A percentile compares a stretch with the other conserved stretches of the same genome.
phyloP scores from a whole-genome alignment of 495 filamentous ascomycete species.

The Hypoxylon cercidicola region DNA sequence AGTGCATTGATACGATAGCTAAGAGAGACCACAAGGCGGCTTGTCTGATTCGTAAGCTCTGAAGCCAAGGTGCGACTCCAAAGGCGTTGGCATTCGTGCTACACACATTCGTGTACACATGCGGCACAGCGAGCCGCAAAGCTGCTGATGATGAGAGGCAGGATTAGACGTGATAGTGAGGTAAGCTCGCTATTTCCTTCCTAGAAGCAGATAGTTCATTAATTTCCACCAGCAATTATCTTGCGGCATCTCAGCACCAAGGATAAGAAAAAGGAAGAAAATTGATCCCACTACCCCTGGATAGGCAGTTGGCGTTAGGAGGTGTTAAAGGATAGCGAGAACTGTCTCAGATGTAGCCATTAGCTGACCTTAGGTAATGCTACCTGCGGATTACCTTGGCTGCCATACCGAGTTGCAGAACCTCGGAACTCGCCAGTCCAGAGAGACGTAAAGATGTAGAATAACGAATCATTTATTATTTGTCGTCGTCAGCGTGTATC shows the following conservation, averaged over 20 bases:
- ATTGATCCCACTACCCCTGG: too few species aligned
- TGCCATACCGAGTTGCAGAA: too few species aligned
- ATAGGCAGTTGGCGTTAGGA: too few species aligned
- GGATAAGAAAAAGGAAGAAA: too few species aligned
- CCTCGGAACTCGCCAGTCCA: too few species aligned
- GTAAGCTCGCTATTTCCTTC: neutral
- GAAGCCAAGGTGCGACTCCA: conserved; percentile 3
- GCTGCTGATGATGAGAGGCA: neutral
- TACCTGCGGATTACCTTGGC: too few species aligned
- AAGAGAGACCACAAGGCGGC: conserved; percentile 7
- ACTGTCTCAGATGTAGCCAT: neutral
- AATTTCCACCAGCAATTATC: conserved; percentile 1
- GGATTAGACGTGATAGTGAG: neutral
- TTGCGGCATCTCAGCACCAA: too few species aligned
- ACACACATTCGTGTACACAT: neutral
- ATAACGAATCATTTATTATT: neutral
- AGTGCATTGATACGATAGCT: neutral
- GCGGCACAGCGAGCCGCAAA: neutral
- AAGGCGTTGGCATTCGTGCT: conserved; percentile 6
- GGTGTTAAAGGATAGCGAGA: neutral
- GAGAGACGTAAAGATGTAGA: neutral
- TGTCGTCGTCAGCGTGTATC: conserved; percentile 1
- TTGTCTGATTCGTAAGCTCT: neutral
- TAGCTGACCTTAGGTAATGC: too few species aligned
- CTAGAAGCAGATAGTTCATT: conserved; percentile 3